phyloP scores from a whole-genome alignment of 202 grass and related monocot species.

The Musa balbisiana region DNA sequence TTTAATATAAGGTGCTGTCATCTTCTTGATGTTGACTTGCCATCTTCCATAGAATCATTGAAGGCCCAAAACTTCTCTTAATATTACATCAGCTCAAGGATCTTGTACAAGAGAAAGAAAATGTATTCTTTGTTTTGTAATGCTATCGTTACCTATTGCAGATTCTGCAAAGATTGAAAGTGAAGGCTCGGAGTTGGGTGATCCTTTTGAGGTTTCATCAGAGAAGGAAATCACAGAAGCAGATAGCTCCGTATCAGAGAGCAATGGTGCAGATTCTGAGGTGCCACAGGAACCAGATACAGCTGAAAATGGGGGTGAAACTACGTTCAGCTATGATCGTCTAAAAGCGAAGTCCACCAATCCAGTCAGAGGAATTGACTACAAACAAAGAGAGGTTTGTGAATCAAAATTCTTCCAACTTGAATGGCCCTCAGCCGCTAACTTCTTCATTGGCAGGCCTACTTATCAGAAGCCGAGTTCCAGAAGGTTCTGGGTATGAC shows the following conservation, averaged over 20 bases:
- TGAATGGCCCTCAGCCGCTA: not conserved
- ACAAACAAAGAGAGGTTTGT: conserved; percentile 93
- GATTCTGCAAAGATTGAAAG: conserved; percentile 33
- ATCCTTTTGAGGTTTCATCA: conserved; percentile 24
- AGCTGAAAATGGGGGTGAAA: conserved; percentile 56
- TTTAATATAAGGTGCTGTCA: too few species aligned
- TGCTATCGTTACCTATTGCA: conserved; percentile 30
- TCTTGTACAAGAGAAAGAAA: too few species aligned
- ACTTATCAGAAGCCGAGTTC: conserved; percentile 72
- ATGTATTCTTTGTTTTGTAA: not conserved
- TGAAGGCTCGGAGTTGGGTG: conserved; percentile 34
- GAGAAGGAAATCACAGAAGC: conserved; percentile 51
- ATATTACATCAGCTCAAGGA: not conserved
- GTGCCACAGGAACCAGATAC: conserved; percentile 36
- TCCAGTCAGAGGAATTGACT: conserved; percentile 84
- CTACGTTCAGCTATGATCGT: conserved; percentile 71
- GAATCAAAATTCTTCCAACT: conserved; percentile 24
- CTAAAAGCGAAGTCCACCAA: conserved; percentile 78
- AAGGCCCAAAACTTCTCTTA: not conserved
- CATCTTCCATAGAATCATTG: not conserved
- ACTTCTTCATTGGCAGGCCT: conserved; percentile 45
- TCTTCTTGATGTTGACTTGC: not conserved
- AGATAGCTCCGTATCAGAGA: conserved; percentile 32
- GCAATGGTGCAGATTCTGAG: conserved; percentile 36
- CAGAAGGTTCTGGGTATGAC: conserved; percentile 49